Evolutionary conservation across 208 protist species (phyloP).

Genomic region (Acanthamoeba castellanii): DNA sequence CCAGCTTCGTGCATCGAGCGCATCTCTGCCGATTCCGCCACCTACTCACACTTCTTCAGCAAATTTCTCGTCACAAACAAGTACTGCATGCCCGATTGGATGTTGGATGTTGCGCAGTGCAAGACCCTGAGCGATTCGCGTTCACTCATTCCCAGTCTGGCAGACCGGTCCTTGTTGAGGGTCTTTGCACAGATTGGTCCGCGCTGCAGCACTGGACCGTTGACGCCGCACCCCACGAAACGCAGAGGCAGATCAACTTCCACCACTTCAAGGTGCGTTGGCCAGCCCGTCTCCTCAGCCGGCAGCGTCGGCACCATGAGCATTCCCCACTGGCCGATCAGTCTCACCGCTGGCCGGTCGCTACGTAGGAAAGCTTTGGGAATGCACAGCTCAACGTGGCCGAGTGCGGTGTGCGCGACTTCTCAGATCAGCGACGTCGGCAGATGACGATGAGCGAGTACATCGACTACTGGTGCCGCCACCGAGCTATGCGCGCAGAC

Average conservation of each 20-base stretch:
- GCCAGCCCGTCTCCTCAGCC: not conserved
- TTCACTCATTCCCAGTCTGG: not conserved
- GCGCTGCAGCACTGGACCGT: not conserved
- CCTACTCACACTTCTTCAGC: conserved; percentile 47
- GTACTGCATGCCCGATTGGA: not conserved
- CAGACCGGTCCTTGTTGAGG: conserved; percentile 23
- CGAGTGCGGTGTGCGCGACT: conserved; percentile 39
- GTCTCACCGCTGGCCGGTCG: not conserved
- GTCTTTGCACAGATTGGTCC: conserved; percentile 31
- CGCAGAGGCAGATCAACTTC: not conserved
- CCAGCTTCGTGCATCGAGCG: not conserved
- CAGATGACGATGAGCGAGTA: conserved; percentile 68
- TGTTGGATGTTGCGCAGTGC: not conserved
- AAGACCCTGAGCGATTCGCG: not conserved
- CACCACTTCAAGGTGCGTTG: conserved; percentile 1
- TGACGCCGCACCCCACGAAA: not conserved
- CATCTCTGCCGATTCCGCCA: not conserved
- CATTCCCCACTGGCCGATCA: not conserved
- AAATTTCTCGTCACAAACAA: conserved; percentile 44
- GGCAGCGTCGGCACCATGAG: not conserved
- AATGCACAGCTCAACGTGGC: conserved; percentile 51
- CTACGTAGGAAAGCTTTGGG: not conserved
- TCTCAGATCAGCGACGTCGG: conserved; percentile 41
- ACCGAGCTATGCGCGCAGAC: not conserved
- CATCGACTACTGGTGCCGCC: conserved; percentile 32